Conservation (phyloP, 2,329 filamentous ascomycete species). For the Chaetomiaceae sp. region DNA sequence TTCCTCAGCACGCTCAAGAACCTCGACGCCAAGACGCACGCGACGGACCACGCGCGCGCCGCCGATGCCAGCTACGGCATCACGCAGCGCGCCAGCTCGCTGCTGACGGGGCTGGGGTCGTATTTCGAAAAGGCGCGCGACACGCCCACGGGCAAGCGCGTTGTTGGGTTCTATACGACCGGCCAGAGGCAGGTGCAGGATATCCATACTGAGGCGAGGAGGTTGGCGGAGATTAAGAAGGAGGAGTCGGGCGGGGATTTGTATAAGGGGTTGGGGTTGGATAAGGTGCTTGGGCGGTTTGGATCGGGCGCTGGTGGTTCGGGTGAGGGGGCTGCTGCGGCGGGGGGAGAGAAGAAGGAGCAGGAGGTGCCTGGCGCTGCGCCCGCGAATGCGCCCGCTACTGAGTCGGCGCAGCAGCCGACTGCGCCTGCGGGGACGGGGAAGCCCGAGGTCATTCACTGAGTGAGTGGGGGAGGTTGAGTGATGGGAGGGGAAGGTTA, state of each 20-base stretch:
- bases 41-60: slow-evolving; percentile 77
- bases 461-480: not conserved
- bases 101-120: slow-evolving; percentile 63
- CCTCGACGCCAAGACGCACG: slow-evolving; percentile 83
- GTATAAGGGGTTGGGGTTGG: slow-evolving; percentile 54
- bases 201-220: slow-evolving; percentile 84
- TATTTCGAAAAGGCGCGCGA: slow-evolving; percentile 94
- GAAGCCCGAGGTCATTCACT: slow-evolving; percentile 12
- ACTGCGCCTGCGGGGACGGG: slow-evolving; percentile 5
- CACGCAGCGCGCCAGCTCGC: slow-evolving; percentile 61
- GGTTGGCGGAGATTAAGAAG: slow-evolving; percentile 84
- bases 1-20: slow-evolving; percentile 73
- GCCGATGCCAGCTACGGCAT: slow-evolving; percentile 84
- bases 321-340: not conserved
- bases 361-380: slow-evolving; percentile 22
- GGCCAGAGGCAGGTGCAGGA: slow-evolving; percentile 87
- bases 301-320: not conserved
- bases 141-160: slow-evolving; percentile 82
- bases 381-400: slow-evolving; percentile 20
- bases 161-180: slow-evolving; percentile 82
- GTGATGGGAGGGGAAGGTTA: not conserved
- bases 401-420: slow-evolving; percentile 13
- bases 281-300: slow-evolving; percentile 48
- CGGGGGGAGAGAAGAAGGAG: slow-evolving; percentile 5
- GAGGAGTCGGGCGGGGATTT: slow-evolving; percentile 55